These are phyloP conservation scores for Aureobasidium pullulans DNA, from an alignment of 2,329 filamentous ascomycete genomes.

Conservation along the genomic window DNA sequence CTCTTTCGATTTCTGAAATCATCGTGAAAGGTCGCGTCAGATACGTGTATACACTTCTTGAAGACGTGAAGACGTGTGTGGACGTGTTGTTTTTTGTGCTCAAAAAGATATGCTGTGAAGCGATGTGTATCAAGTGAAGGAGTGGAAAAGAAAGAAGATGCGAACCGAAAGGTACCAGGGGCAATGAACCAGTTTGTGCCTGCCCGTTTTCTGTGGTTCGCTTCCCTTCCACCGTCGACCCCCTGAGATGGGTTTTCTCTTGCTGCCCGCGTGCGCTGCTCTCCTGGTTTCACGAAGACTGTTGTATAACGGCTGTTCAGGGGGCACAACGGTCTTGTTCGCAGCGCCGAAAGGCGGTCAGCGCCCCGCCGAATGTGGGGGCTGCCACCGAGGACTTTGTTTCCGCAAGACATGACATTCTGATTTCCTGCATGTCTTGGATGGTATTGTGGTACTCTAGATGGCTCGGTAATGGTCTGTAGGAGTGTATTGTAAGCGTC, in stretches of 20 bases:
- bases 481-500: too few species aligned
- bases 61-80: not conserved
- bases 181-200: not conserved
- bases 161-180: slow-evolving; percentile 6
- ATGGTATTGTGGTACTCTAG: too few species aligned
- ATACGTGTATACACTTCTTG: not conserved
- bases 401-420: too few species aligned
- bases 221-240: not conserved
- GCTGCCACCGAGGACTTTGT: not conserved
- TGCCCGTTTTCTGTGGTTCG: not conserved
- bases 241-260: not conserved
- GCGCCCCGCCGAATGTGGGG: not conserved
- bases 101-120: slow-evolving; percentile 2
- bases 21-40: not conserved
- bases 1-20: slow-evolving; percentile 3
- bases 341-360: not conserved
- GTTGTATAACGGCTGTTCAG: not conserved
- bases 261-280: not conserved
- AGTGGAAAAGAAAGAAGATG: not conserved
- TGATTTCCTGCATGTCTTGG: too few species aligned
- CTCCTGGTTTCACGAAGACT: not conserved
- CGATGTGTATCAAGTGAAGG: not conserved
- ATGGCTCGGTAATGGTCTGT: too few species aligned
- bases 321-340: not conserved
- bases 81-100: not conserved